Evolutionary conservation across 805 yeast species (phyloP).

Genomic region (Kodamaea neixiangensis): DNA sequence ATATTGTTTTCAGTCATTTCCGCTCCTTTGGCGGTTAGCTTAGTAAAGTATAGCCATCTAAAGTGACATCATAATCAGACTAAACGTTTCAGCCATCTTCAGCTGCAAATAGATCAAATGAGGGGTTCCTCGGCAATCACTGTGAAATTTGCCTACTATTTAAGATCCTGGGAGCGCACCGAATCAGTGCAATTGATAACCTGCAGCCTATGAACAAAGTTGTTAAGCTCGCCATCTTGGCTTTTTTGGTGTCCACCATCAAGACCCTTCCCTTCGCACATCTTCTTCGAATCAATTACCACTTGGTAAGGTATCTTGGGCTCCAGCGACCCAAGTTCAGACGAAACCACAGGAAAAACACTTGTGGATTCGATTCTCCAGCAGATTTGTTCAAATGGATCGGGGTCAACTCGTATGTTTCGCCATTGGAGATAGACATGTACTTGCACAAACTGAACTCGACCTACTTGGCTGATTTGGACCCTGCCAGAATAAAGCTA

Average conservation of each 20-base stretch:
- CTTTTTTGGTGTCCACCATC: conserved; percentile 45
- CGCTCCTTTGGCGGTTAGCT: too few species aligned
- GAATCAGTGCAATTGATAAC: not conserved
- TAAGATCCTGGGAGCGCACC: not conserved
- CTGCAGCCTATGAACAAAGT: not conserved
- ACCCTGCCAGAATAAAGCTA: conserved; percentile 69
- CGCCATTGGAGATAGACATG: conserved; percentile 81
- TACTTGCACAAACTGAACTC: conserved; percentile 87
- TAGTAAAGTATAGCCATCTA: too few species aligned
- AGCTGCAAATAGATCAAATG: too few species aligned
- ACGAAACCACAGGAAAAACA: conserved; percentile 25
- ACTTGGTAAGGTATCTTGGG: conserved; percentile 44
- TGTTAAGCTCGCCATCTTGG: conserved; percentile 9
- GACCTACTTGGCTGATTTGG: conserved; percentile 80
- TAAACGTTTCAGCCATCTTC: too few species aligned
- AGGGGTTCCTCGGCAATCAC: too few species aligned
- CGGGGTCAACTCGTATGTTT: conserved; percentile 54
- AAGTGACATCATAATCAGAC: too few species aligned
- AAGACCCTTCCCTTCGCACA: conserved; percentile 73
- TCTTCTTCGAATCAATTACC: conserved; percentile 58
- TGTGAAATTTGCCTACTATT: not conserved
- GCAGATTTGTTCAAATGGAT: conserved; percentile 45
- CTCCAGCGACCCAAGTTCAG: conserved; percentile 30
- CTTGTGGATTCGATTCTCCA: conserved; percentile 31
- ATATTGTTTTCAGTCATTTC: too few species aligned